Percentiles rank a stretch among this genome's conserved stretches.
Evolutionary conservation across 306 rosid species (phyloP).

Genomic region (Corylus americana): DNA sequence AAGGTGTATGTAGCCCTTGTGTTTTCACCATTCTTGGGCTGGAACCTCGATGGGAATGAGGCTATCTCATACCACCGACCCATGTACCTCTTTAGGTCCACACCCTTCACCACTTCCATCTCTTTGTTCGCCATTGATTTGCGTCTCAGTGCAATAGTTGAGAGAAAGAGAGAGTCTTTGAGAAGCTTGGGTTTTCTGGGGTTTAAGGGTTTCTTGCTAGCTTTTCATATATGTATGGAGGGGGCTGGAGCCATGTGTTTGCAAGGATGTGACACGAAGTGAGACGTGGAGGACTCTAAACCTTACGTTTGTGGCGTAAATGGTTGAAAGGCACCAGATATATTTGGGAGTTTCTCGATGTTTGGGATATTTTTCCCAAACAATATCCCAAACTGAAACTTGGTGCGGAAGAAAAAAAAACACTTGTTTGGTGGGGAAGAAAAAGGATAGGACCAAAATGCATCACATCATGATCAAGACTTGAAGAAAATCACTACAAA

Average conservation of each 20-base stretch:
- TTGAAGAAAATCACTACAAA: too few species aligned
- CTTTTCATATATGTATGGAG: conserved; percentile 8
- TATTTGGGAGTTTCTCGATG: conserved; percentile 14
- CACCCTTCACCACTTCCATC: conserved; percentile 61
- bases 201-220: neutral
- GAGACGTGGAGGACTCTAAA: conserved; percentile 20
- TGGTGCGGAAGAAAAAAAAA: neutral
- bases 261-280: neutral
- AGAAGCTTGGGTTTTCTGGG: neutral
- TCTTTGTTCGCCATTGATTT: conserved; percentile 51
- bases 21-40: conserved; percentile 63
- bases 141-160: neutral
- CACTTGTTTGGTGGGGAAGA: conserved; percentile 13
- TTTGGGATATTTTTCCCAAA: neutral
- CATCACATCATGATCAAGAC: conserved; percentile 10
- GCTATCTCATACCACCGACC: conserved; percentile 98
- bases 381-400: neutral
- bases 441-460: conserved; percentile 6
- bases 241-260: neutral
- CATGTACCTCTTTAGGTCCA: conserved; percentile 72
- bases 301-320: conserved; percentile 21
- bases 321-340: neutral
- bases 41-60: conserved; percentile 70
- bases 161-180: neutral
- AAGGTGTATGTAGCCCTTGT: conserved; percentile 90